phyloP scores from a whole-genome alignment of 306 rosid species.

The Urtica urens region DNA sequence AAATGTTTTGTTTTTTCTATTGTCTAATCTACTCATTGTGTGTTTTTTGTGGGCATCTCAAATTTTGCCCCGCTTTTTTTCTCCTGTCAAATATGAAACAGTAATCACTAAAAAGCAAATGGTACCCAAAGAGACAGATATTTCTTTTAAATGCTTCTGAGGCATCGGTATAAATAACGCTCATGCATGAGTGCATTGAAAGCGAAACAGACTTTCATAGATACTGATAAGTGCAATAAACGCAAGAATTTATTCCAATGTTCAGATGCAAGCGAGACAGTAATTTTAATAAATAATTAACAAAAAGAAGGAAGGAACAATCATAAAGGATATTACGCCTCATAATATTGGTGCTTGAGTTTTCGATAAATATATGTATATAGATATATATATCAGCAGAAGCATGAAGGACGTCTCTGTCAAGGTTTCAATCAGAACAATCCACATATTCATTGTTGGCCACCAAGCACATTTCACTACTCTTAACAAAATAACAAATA shows the following conservation, averaged over 20 bases:
- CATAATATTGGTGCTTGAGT: slow-evolving; percentile 9
- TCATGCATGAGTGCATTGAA: slow-evolving; percentile 11
- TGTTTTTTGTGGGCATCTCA: background rate
- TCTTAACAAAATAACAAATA: no score
- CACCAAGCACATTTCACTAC: slow-evolving; percentile 54
- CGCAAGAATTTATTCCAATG: slow-evolving; percentile 50
- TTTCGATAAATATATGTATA: slow-evolving; percentile 17
- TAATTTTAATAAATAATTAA: slow-evolving; percentile 7
- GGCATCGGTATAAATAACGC: slow-evolving; percentile 13
- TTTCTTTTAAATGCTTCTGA: slow-evolving; percentile 19
- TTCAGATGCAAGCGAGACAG: slow-evolving; percentile 22
- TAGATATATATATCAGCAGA: no score
- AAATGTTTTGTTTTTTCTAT: background rate
- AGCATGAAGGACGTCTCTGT: slow-evolving; percentile 43
- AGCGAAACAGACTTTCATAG: slow-evolving; percentile 31
- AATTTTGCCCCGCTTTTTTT: background rate
- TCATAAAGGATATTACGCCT: slow-evolving; percentile 23
- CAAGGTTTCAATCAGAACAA: slow-evolving; percentile 54
- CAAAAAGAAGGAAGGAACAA: slow-evolving; percentile 15
- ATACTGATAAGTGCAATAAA: slow-evolving; percentile 33
- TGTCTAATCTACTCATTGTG: background rate
- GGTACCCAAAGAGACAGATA: slow-evolving; percentile 24
- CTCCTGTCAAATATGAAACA: background rate
- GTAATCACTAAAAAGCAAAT: slow-evolving; percentile 9
- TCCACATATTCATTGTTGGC: slow-evolving; percentile 57